These are phyloP conservation scores for Xylaria nigripes DNA, from an alignment of 495 filamentous ascomycete species.

Conservation along the genomic window DNA sequence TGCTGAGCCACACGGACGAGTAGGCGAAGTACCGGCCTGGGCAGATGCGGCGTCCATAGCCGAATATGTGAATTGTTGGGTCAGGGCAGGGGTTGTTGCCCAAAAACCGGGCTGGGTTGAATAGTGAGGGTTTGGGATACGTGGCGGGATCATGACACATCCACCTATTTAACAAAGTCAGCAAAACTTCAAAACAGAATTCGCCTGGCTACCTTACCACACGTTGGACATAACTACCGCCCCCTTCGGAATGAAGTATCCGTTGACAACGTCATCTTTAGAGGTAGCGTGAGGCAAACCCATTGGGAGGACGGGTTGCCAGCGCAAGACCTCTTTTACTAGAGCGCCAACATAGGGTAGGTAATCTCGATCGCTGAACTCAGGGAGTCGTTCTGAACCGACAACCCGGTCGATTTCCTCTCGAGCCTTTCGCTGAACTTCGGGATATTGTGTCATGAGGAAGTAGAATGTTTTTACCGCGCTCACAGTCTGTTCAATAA, in stretches of 20 bases:
- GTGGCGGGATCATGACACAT: constrained; percentile 23
- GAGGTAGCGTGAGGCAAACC: constrained; percentile 27
- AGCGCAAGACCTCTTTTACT: constrained; percentile 23
- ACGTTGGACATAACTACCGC: constrained; percentile 33
- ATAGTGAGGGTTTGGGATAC: constrained; percentile 32
- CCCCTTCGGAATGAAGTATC: constrained; percentile 36
- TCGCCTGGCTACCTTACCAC: neutral
- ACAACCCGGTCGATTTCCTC: constrained; percentile 26
- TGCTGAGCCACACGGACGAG: constrained; percentile 31
- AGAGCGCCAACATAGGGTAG: constrained; percentile 24
- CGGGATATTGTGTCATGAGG: constrained; percentile 20
- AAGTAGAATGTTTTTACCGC: constrained; percentile 18
- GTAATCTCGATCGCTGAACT: constrained; percentile 17
- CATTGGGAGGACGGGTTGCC: constrained; percentile 14
- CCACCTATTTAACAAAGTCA: neutral
- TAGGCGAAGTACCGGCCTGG: constrained; percentile 41
- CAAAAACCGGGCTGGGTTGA: constrained; percentile 34
- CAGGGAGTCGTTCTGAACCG: constrained; percentile 20
- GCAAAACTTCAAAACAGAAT: neutral
- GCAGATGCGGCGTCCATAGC: constrained; percentile 43
- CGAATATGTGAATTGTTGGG: constrained; percentile 35
- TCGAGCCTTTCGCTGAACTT: constrained; percentile 22
- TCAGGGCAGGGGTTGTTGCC: constrained; percentile 32
- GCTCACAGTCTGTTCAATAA: neutral
- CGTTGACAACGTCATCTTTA: constrained; percentile 29